Evolutionary conservation across 1,284 basidiomycete genomes (phyloP).

Genomic region (Melampsora occidentalis): DNA sequence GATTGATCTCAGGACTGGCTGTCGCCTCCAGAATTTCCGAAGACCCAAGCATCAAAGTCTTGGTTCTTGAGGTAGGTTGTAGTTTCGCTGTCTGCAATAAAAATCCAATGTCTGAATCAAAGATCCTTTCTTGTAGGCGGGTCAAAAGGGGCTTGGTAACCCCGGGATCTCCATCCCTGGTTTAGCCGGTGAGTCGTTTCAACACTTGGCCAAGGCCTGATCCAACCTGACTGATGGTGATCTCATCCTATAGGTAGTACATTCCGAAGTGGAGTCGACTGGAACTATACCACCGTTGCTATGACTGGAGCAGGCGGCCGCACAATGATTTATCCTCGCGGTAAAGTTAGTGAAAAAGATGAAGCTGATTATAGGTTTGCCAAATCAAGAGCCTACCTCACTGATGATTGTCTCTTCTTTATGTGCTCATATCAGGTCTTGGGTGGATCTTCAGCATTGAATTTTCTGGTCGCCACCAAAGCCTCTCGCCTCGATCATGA

Average conservation of each 20-base stretch:
- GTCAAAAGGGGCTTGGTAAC: conserved; percentile 22
- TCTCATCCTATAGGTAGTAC: conserved; percentile 8
- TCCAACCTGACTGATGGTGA: not conserved
- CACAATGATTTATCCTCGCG: conserved; percentile 19
- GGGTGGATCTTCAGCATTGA: conserved; percentile 41
- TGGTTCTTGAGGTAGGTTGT: conserved; percentile 23
- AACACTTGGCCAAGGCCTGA: not conserved
- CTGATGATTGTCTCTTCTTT: not conserved
- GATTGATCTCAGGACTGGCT: conserved; percentile 1
- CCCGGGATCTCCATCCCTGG: conserved; percentile 20
- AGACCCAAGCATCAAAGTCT: conserved; percentile 19
- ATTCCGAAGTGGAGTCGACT: conserved; percentile 19
- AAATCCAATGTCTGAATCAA: not conserved
- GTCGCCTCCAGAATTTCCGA: conserved; percentile 28
- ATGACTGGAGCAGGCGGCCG: conserved; percentile 7
- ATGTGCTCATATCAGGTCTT: conserved; percentile 14
- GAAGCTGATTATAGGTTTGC: not conserved
- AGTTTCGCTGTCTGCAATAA: not conserved
- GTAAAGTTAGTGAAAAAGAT: conserved; percentile 21
- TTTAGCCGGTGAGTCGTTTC: not conserved
- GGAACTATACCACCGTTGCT: conserved; percentile 37
- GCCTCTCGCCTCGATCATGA: conserved; percentile 28
- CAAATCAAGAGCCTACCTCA: not conserved
- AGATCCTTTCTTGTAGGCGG: conserved; percentile 4
- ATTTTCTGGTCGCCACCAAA: conserved; percentile 35